Evolutionary conservation across 768 basidiomycete genomes (phyloP).

Genomic region (Kwoniella heveanensis): DNA sequence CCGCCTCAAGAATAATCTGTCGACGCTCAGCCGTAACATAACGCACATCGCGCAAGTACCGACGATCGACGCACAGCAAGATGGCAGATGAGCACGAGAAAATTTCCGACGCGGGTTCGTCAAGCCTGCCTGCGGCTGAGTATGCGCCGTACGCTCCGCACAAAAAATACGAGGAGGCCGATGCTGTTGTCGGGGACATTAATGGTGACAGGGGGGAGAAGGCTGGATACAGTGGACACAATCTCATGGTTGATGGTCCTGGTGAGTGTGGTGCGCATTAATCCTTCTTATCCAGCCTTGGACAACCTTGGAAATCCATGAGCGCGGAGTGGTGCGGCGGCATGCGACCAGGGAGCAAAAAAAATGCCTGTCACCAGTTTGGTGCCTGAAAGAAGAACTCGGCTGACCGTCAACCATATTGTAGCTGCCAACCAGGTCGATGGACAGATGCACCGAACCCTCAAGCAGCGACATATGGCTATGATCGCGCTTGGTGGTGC

Average conservation of each 20-base stretch:
- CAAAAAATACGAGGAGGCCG: background rate
- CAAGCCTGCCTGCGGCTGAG: background rate
- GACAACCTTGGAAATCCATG: no score
- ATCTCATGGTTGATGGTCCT: constrained; percentile 29
- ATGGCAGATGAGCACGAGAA: background rate
- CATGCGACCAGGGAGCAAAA: background rate
- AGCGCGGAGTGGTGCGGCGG: no score
- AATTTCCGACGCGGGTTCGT: constrained; percentile 1
- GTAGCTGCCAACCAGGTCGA: constrained; percentile 23
- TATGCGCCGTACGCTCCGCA: background rate
- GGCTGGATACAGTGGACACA: constrained; percentile 22
- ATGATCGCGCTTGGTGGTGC: constrained; percentile 57
- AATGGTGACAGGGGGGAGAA: constrained; percentile 19
- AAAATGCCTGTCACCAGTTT: background rate
- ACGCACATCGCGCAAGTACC: background rate
- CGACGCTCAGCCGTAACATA: background rate
- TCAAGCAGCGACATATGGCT: constrained; percentile 54
- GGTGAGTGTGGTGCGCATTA: no score
- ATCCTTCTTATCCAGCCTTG: background rate
- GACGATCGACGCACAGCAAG: background rate
- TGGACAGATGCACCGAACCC: constrained; percentile 48
- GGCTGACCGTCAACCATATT: background rate
- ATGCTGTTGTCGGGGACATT: constrained; percentile 14
- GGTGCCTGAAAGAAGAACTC: background rate
- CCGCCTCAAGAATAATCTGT: background rate